Evolutionary conservation across 768 basidiomycete species (phyloP), one percentile per base, ranked within the genome.

Genomic region (Mycena rosella): DNA sequence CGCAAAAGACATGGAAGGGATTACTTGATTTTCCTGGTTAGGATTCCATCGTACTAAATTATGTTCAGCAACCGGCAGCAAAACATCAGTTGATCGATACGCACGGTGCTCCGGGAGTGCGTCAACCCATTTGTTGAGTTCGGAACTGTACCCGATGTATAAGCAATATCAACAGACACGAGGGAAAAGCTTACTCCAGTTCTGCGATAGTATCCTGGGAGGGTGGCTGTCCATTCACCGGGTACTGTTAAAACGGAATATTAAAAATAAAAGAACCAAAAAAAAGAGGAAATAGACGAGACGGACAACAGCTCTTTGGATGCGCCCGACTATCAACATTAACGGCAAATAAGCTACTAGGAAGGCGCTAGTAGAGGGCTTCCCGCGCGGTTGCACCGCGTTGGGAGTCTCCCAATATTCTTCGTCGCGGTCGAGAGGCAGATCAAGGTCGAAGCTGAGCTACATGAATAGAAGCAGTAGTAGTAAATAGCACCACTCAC

Each of bases 391-490:
- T n/a, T n/a, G n/a, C n/a, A n/a, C n/a, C n/a, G n/a, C n/a, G n/a
- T n/a, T n/a, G n/a, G n/a, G n/a, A n/a, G n/a, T n/a, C n/a, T n/a
- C n/a, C n/a, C n/a, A n/a, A n/a, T n/a, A n/a, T n/a, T n/a, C n/a
- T n/a, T n/a, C n/a, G n/a, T n/a, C n/a, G n/a, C n/a, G n/a, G n/a
- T n/a, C n/a, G n/a, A n/a, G n/a, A n/a, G n/a, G n/a, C n/a, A n/a
- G n/a, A n/a, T n/a, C n/a, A n/a, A 88, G 79, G 68, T 93, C 90
- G 70, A 90, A 87, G 67, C 90, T 90, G 30, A 10, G 47, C 36
- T 11, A 51, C 26, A 70, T 29, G 69, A 55, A 53, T 30, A 22
- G 57, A 11, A 29, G 5, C 6, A 11, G 32, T 7, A 45, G 24
- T 14, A 32, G 24, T 20, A 27, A 26, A 36, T 42, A 26, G 24